A percentile compares a stretch with the other conserved stretches of the same genome.
Conservation (phyloP, 192 early-diverging fungal genomes). For the Backusella luteola region DNA sequence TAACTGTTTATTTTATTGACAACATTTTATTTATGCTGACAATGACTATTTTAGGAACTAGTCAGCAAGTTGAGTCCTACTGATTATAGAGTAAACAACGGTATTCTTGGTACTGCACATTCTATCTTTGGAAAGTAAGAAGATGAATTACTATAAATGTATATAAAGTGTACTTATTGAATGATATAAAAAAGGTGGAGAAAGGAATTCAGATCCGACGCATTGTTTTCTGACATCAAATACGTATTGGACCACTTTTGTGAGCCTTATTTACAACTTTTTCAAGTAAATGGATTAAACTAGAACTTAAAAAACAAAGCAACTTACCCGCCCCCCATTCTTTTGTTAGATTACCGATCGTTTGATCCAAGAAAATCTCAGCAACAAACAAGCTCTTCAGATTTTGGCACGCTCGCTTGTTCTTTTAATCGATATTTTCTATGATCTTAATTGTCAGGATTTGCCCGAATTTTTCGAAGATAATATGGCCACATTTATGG, state of each 20-base stretch:
- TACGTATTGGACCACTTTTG: conserved; percentile 86
- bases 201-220: conserved; percentile 74
- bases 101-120: conserved; percentile 92
- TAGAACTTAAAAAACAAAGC: not conserved
- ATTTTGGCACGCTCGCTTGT: conserved; percentile 73
- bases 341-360: conserved; percentile 65
- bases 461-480: conserved; percentile 97
- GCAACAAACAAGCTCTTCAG: conserved; percentile 62
- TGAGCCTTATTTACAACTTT: conserved; percentile 76
- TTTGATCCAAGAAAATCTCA: conserved; percentile 67
- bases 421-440: conserved; percentile 87
- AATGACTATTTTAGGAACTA: conserved; percentile 50
- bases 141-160: not conserved
- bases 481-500: conserved; percentile 80
- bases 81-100: conserved; percentile 86
- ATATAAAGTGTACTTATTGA: not conserved
- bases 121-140: conserved; percentile 85
- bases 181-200: conserved; percentile 66
- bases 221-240: conserved; percentile 88
- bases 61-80: conserved; percentile 70
- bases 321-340: not conserved
- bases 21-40: not conserved
- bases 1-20: conserved; percentile 1
- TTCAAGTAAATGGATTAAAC: conserved; percentile 54
- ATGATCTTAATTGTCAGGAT: conserved; percentile 95